phyloP scores from a whole-genome alignment of 176 grass and related monocot genomes.

The Oryza glumipatula region DNA sequence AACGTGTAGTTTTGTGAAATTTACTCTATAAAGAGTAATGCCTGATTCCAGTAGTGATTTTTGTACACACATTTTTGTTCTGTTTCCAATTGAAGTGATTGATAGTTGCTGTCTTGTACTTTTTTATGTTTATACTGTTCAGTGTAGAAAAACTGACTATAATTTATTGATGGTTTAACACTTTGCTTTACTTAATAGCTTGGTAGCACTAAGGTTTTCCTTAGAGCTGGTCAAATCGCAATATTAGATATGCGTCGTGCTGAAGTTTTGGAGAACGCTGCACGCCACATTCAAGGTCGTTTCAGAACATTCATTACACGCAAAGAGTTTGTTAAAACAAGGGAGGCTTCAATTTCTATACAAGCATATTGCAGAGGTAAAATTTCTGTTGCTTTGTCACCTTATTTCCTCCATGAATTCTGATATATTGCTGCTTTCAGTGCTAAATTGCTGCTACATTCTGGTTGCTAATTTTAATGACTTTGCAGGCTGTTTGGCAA shows the following conservation, averaged over 20 bases:
- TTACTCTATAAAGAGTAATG: not conserved
- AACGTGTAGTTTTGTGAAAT: no score
- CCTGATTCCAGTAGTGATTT: not conserved
- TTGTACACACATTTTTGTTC: not conserved
- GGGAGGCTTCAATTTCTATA: slow-evolving; percentile 66
- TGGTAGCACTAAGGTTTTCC: slow-evolving; percentile 86
- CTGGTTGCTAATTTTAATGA: slow-evolving; percentile 31
- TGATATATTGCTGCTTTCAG: slow-evolving; percentile 4
- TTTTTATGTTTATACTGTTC: not conserved
- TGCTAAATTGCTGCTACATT: slow-evolving; percentile 21
- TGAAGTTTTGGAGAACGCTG: slow-evolving; percentile 95
- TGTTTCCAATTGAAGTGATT: slow-evolving; percentile 28
- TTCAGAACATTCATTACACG: slow-evolving; percentile 72
- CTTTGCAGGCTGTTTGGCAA: slow-evolving; percentile 68
- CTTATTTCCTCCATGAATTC: not conserved
- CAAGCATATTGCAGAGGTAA: slow-evolving; percentile 95
- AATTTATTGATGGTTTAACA: slow-evolving; percentile 26
- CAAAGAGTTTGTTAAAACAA: slow-evolving; percentile 74
- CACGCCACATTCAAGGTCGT: slow-evolving; percentile 70
- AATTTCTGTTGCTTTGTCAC: slow-evolving; percentile 27
- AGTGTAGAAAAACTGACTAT: not conserved
- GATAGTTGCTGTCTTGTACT: not conserved
- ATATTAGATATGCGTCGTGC: slow-evolving; percentile 78
- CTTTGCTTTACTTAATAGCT: slow-evolving; percentile 63
- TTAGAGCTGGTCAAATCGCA: slow-evolving; percentile 94